These are phyloP conservation scores for Closterium sp. DNA, from an alignment of 139 green algal genomes.

Conservation along the genomic window DNA sequence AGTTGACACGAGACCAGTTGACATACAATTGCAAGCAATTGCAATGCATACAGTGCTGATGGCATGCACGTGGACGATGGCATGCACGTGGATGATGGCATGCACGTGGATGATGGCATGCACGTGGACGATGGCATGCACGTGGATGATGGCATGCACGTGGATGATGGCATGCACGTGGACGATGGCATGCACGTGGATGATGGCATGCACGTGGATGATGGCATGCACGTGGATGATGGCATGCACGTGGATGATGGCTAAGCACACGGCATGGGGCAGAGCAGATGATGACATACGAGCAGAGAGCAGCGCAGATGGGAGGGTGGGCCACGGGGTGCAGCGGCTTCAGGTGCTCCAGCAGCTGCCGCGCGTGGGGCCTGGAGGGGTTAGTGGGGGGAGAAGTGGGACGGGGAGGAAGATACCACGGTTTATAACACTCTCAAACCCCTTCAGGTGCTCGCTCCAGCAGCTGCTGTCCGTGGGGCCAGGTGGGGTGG, in stretches of 20 bases:
- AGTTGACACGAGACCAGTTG: no score
- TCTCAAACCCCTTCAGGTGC: no score
- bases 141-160: no score
- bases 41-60: background rate
- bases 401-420: no score
- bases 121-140: no score
- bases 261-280: background rate
- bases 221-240: background rate
- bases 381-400: slow-evolving; percentile 4
- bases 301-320: slow-evolving; percentile 22
- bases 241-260: no score
- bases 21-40: no score
- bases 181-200: background rate
- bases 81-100: no score
- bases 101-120: no score
- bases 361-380: slow-evolving; percentile 33
- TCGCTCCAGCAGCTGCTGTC: no score
- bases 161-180: background rate
- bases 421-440: no score
- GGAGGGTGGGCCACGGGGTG: slow-evolving; percentile 21
- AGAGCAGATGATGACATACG: slow-evolving; percentile 1
- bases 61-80: background rate
- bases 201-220: background rate
- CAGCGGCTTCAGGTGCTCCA: slow-evolving; percentile 46
- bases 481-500: no score